Conservation (phyloP, 176 grass and related monocot species). For the Cocos nucifera region DNA sequence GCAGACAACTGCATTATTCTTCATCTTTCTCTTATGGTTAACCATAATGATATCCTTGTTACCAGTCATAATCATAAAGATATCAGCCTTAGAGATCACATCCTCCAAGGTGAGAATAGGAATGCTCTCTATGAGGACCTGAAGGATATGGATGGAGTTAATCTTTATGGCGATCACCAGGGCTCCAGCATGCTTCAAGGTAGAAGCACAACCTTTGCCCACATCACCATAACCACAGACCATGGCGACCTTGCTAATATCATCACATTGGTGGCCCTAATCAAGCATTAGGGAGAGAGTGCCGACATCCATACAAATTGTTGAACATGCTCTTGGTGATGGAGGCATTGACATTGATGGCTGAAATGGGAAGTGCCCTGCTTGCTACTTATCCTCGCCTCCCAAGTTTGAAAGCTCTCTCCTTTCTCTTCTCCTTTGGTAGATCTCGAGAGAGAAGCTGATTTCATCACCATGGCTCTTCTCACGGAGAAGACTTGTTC, state of each 20-base stretch:
- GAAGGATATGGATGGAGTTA: slow-evolving; percentile 87
- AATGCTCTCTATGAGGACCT: slow-evolving; percentile 82
- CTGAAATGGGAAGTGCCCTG: slow-evolving; percentile 51
- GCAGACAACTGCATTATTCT: slow-evolving; percentile 97
- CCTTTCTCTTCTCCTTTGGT: too few species aligned
- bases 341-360: slow-evolving; percentile 88
- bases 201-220: slow-evolving; percentile 84
- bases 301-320: slow-evolving; percentile 84
- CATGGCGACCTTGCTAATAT: slow-evolving; percentile 82
- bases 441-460: too few species aligned
- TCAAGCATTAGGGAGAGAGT: slow-evolving; percentile 91
- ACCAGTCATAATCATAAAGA: slow-evolving; percentile 82
- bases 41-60: slow-evolving; percentile 99
- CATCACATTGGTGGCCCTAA: slow-evolving; percentile 94
- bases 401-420: too few species aligned
- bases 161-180: slow-evolving; percentile 90
- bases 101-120: slow-evolving; percentile 79
- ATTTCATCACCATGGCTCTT: too few species aligned
- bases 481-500: too few species aligned
- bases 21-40: slow-evolving; percentile 93
- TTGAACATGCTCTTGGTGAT: slow-evolving; percentile 99
- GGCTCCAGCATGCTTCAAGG: slow-evolving; percentile 84
- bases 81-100: slow-evolving; percentile 59
- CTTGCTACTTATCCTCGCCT: too few species aligned
- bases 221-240: slow-evolving; percentile 92